Evolutionary conservation across 345 rosid species (phyloP).

Genomic region (Citrus inodora): DNA sequence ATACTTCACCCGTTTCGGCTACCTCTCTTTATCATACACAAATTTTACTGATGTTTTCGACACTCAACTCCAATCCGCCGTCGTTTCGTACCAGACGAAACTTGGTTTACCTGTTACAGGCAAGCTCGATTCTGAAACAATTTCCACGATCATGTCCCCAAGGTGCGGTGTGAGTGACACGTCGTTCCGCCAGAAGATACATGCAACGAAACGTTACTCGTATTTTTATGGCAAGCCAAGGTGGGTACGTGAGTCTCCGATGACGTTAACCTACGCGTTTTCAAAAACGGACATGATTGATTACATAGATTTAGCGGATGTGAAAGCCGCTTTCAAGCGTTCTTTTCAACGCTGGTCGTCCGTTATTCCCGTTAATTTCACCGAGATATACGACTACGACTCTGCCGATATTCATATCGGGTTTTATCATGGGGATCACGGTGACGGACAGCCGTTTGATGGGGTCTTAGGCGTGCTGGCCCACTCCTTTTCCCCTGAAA

Average conservation of each 20-base stretch:
- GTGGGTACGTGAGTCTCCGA: conserved; percentile 51
- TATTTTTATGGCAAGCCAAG: conserved; percentile 70
- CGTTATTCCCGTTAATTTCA: conserved; percentile 69
- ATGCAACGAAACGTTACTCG: conserved; percentile 48
- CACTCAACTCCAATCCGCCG: conserved; percentile 43
- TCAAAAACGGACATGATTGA: conserved; percentile 45
- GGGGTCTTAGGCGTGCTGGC: conserved; percentile 83
- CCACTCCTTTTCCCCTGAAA: conserved; percentile 86
- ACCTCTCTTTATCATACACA: conserved; percentile 32
- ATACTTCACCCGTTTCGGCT: conserved; percentile 81
- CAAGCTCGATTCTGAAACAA: conserved; percentile 58
- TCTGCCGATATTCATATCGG: conserved; percentile 67
- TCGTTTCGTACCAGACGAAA: conserved; percentile 54
- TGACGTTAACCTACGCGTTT: conserved; percentile 63
- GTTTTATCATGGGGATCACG: conserved; percentile 62
- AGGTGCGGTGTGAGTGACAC: conserved; percentile 76
- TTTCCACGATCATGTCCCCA: conserved; percentile 58
- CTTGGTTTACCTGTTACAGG: conserved; percentile 71
- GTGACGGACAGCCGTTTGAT: conserved; percentile 86
- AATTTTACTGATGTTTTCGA: conserved; percentile 67
- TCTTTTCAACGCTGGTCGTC: conserved; percentile 74
- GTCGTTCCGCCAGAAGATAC: conserved; percentile 5
- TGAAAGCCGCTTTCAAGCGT: conserved; percentile 43
- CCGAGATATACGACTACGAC: conserved; percentile 37
- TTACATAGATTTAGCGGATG: conserved; percentile 44